Percentiles rank a stretch among this genome's conserved stretches.
Evolutionary conservation across 2,329 filamentous ascomycete genomes (phyloP).

Genomic region (Ceratocystis colombiana): DNA sequence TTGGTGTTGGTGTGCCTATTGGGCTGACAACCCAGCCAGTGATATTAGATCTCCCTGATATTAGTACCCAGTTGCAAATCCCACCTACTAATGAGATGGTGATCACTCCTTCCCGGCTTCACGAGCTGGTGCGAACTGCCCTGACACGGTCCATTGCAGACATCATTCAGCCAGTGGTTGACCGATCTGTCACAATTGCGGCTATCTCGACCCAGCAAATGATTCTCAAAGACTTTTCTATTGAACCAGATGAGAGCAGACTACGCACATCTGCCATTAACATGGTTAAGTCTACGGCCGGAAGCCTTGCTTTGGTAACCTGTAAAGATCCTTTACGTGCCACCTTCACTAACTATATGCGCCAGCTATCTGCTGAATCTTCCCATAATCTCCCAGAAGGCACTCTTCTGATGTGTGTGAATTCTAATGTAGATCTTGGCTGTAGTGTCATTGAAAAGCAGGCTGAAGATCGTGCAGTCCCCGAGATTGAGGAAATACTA

Average conservation of each 20-base stretch:
- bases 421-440: constrained; percentile 88
- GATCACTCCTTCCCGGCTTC: constrained; percentile 56
- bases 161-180: constrained; percentile 94
- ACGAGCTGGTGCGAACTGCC: constrained; percentile 72
- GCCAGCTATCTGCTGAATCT: constrained; percentile 55
- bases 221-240: constrained; percentile 91
- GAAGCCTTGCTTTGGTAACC: constrained; percentile 89
- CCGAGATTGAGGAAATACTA: constrained; percentile 91
- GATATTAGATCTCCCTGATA: constrained; percentile 70
- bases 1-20: constrained; percentile 49
- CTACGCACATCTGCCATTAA: constrained; percentile 78
- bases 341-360: constrained; percentile 95
- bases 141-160: constrained; percentile 86
- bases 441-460: constrained; percentile 92
- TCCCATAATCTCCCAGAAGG: constrained; percentile 83
- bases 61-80: constrained; percentile 67
- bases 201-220: constrained; percentile 94
- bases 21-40: constrained; percentile 70
- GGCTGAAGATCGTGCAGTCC: constrained; percentile 82
- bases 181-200: constrained; percentile 93
- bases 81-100: constrained; percentile 74
- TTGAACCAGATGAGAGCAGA: constrained; percentile 80
- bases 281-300: constrained; percentile 90
- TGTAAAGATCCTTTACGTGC: constrained; percentile 94
- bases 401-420: constrained; percentile 96